Evolutionary conservation across 1,284 basidiomycete genomes (phyloP), one percentile per base, ranked within the genome.

Genomic region (Trametes pubescens): DNA sequence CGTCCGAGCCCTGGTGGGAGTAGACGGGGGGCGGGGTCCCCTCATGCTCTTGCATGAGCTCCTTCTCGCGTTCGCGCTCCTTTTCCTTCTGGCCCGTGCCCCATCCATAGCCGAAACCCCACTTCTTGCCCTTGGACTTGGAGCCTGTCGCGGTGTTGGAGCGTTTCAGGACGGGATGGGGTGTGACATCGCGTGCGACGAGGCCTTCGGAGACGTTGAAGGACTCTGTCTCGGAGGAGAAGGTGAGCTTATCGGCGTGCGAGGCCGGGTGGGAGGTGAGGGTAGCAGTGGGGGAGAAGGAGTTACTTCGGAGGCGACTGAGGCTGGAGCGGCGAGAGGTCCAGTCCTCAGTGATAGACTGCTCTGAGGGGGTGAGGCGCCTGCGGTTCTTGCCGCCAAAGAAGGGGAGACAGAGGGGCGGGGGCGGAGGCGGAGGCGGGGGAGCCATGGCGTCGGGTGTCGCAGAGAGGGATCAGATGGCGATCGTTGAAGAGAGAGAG

Each of bases 71-170:
- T 65, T 84, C 78, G 57, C 71, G 70, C 60, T 73, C 73, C 66
- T 87, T 87, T 68, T 83, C 82, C 65, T 82, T 81, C 76, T 80
- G 87, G 56, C 88, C 88, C 46, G 86, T 64, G 0, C 88, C 87
- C 88, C 88, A 90, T 35, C 89, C 89, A 74, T 90, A 91, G 6
- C 60, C 60, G 38, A 61, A 61, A 77, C 85, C 88, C 54, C 75
- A 78, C 65, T 75, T 77, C 74, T 76, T 86, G 70, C 67, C 68
- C 57, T 51, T 40, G 52, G 64, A 57, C 62, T 62, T 69, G 24
- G 66, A 68, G 29, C 67, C 65, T 48, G 68, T 70, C 55, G 68
- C 69, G 47, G 74, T 74, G 62, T 71, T 72, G 13, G 64, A 64
- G 14, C 55, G 71, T 59, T 62, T 70, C 71, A 64, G 65, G 69